Evolutionary conservation across 371 early-diverging fungal genomes (phyloP).

Genomic region (Circinella minor): DNA sequence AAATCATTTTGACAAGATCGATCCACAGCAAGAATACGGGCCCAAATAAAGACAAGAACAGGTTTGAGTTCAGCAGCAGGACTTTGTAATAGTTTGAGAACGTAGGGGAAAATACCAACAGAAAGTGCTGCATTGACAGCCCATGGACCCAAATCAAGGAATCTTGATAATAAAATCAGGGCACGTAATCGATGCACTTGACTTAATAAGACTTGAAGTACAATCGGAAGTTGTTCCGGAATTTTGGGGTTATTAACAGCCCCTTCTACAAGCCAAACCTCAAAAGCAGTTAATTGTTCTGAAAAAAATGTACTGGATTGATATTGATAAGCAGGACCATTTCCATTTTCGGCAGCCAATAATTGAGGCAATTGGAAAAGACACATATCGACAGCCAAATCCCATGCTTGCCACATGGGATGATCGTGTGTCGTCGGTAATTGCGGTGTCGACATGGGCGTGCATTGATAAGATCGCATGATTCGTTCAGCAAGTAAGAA

Average conservation of each 20-base stretch:
- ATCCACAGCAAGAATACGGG: slow-evolving; percentile 93
- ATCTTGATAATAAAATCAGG: slow-evolving; percentile 86
- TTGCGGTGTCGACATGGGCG: slow-evolving; percentile 86
- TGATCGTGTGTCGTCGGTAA: slow-evolving; percentile 92
- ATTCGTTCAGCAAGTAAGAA: slow-evolving; percentile 94
- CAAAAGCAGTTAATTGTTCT: slow-evolving; percentile 96
- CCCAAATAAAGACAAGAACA: slow-evolving; percentile 96
- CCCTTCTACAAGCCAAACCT: slow-evolving; percentile 92
- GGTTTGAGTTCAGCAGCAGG: slow-evolving; percentile 94
- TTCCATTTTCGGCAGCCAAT: slow-evolving; percentile 62
- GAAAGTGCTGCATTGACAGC: slow-evolving; percentile 92
- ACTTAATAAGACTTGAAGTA: slow-evolving; percentile 93
- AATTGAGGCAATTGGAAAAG: slow-evolving; percentile 87
- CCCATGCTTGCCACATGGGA: slow-evolving; percentile 97
- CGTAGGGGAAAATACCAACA: slow-evolving; percentile 97
- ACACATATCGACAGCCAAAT: slow-evolving; percentile 94
- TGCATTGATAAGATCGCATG: slow-evolving; percentile 91
- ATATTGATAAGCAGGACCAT: slow-evolving; percentile 62
- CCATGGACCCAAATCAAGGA: slow-evolving; percentile 95
- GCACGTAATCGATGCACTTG: slow-evolving; percentile 95
- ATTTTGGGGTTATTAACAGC: slow-evolving; percentile 67
- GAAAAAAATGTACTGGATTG: slow-evolving; percentile 88
- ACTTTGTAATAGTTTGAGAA: slow-evolving; percentile 92
- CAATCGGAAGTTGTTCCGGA: slow-evolving; percentile 95
- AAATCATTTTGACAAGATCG: slow-evolving; percentile 88